Evolutionary conservation across 345 rosid genomes (phyloP).

Genomic region (Pistacia vera): DNA sequence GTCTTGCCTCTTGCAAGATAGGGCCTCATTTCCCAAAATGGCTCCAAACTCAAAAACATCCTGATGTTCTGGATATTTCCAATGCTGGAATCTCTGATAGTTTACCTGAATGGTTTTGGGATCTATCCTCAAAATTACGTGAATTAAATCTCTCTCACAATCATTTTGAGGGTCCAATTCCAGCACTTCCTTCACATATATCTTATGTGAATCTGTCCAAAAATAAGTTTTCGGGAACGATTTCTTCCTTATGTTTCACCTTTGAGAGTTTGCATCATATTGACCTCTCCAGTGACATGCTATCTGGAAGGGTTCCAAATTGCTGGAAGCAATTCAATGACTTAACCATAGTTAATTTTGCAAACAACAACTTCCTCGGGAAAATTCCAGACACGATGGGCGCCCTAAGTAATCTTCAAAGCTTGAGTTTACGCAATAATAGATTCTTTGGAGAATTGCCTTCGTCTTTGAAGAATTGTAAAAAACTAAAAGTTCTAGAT

Average conservation of each 20-base stretch:
- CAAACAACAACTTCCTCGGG: constrained; percentile 24
- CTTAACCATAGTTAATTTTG: constrained; percentile 15
- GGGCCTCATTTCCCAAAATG: constrained; percentile 1
- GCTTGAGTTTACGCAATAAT: constrained; percentile 34
- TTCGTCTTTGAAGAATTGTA: constrained; percentile 23
- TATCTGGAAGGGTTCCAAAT: constrained; percentile 36
- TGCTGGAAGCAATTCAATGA: background rate
- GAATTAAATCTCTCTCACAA: background rate
- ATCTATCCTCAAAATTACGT: background rate
- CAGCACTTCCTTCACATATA: background rate
- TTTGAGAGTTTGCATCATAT: constrained; percentile 19
- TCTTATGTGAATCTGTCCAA: background rate
- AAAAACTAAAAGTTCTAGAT: background rate
- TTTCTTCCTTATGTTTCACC: background rate
- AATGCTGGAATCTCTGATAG: background rate
- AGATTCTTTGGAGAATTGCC: constrained; percentile 37
- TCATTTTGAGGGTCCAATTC: constrained; percentile 2
- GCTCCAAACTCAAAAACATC: background rate
- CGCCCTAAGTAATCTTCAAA: constrained; percentile 26
- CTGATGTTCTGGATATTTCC: background rate
- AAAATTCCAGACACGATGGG: constrained; percentile 25
- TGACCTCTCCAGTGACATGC: constrained; percentile 38
- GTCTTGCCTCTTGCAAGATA: constrained; percentile 2
- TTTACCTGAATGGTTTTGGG: background rate
- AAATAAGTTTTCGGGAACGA: background rate